Percentiles rank a stretch among this genome's conserved stretches.
phyloP scores from a whole-genome alignment of 345 rosid genomes.

The Salix purpurea region DNA sequence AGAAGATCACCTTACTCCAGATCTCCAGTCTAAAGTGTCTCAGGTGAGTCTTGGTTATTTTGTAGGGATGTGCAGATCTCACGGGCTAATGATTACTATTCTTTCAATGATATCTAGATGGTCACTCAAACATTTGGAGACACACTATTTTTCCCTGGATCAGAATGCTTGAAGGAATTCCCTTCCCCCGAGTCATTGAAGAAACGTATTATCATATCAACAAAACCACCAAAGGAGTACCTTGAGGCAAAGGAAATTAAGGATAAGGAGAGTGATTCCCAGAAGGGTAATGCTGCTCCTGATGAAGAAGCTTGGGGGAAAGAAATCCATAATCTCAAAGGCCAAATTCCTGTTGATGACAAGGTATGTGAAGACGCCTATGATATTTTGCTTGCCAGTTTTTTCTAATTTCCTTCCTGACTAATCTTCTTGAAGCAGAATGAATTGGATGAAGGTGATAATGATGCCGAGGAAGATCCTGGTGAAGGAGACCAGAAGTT shows the following conservation, averaged over 20 bases:
- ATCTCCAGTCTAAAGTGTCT: constrained; percentile 86
- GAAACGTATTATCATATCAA: constrained; percentile 71
- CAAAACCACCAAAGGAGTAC: constrained; percentile 93
- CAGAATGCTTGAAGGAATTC: constrained; percentile 75
- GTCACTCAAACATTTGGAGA: constrained; percentile 71
- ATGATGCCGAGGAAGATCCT: constrained; percentile 17
- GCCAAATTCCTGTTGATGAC: constrained; percentile 13
- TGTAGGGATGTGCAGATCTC: constrained; percentile 4
- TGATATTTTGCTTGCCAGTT: neutral
- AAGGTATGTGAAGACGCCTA: constrained; percentile 34
- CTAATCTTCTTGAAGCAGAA: constrained; percentile 30
- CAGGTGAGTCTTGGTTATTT: constrained; percentile 37
- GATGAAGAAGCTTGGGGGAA: constrained; percentile 69
- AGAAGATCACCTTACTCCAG: constrained; percentile 89
- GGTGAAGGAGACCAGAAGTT: constrained; percentile 10
- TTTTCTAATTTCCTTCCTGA: constrained; percentile 14
- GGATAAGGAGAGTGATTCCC: constrained; percentile 38
- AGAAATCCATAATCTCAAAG: constrained; percentile 53
- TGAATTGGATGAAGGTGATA: constrained; percentile 35
- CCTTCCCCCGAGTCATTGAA: constrained; percentile 72
- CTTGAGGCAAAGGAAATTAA: constrained; percentile 42
- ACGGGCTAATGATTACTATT: constrained; percentile 7
- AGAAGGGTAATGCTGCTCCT: constrained; percentile 32
- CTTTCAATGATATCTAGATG: constrained; percentile 53
- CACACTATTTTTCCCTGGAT: constrained; percentile 64